Conservation (phyloP, 148 eudicot genomes). For the Rhododendron molle region DNA sequence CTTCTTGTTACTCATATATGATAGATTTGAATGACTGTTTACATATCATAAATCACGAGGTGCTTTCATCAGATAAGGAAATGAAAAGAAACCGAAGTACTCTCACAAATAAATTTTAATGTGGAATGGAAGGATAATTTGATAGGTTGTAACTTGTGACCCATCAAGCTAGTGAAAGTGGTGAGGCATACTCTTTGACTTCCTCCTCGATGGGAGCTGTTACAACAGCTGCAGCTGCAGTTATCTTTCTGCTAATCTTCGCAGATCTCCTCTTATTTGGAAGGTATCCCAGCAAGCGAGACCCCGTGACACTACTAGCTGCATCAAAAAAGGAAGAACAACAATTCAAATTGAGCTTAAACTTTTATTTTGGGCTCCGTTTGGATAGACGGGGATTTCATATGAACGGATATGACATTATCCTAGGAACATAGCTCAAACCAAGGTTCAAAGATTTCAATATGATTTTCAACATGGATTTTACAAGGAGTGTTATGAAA, state of each 20-base stretch:
- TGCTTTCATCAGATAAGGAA: not conserved
- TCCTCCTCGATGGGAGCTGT: slow-evolving; percentile 46
- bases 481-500: not conserved
- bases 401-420: not conserved
- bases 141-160: not conserved
- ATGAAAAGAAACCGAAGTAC: not conserved
- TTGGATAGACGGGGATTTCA: not conserved
- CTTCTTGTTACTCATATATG: not conserved
- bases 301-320: slow-evolving; percentile 42
- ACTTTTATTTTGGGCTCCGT: too few species aligned
- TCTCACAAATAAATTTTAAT: not conserved
- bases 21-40: not conserved
- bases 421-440: not conserved
- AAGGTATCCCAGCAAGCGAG: slow-evolving; percentile 26
- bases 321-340: slow-evolving; percentile 12
- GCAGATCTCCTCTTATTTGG: slow-evolving; percentile 24
- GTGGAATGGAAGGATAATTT: not conserved
- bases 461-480: not conserved
- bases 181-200: slow-evolving; percentile 58
- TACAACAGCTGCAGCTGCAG: slow-evolving; percentile 45
- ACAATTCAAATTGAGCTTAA: not conserved
- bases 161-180: not conserved
- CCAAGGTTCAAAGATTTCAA: not conserved
- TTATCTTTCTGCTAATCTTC: slow-evolving; percentile 17
- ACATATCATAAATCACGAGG: not conserved